Evolutionary conservation across 257 asterid species (phyloP).

Genomic region (Solanum lignicaule): DNA sequence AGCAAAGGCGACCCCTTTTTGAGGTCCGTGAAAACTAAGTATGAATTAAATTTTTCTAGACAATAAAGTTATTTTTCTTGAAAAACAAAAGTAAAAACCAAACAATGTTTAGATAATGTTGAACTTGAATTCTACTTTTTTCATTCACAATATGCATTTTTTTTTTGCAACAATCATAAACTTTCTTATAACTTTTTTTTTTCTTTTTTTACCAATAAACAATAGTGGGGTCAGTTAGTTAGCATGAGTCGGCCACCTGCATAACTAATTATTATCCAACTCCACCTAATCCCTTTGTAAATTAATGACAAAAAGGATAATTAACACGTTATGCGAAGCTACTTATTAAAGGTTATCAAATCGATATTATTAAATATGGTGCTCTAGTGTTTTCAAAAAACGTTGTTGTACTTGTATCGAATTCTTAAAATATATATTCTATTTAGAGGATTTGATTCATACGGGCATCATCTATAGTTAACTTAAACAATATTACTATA

Average conservation of each 20-base stretch:
- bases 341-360: neutral
- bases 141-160: neutral
- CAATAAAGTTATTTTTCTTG: neutral
- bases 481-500: neutral
- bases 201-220: neutral
- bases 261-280: neutral
- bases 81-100: neutral
- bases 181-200: too few relatives aligned
- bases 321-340: neutral
- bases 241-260: neutral
- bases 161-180: neutral
- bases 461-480: neutral
- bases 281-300: neutral
- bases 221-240: neutral
- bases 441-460: neutral
- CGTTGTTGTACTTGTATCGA: rapidly evolving
- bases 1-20: rapidly evolving
- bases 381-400: neutral
- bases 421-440: neutral
- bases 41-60: neutral
- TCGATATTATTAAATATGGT: neutral
- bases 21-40: neutral
- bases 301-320: neutral
- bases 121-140: neutral
- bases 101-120: neutral